Evolutionary conservation across 108 stramenopile genomes (phyloP).

Genomic region (Fistulifera solaris): DNA sequence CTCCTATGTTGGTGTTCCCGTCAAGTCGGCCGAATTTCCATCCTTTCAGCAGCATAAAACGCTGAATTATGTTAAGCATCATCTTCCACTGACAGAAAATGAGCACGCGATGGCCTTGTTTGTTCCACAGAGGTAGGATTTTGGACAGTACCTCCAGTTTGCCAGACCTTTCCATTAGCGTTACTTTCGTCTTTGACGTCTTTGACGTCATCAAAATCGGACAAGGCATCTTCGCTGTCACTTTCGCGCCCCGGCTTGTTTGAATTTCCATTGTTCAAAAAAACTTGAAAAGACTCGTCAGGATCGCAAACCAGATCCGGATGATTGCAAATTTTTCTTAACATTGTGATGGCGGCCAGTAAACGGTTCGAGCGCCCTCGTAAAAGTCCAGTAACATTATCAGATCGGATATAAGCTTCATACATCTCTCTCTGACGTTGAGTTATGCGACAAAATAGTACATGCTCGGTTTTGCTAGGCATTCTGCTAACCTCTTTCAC

Average conservation of each 20-base stretch:
- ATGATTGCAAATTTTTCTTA: constrained; percentile 96
- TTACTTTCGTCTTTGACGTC: constrained; percentile 37
- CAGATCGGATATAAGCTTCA: constrained; percentile 56
- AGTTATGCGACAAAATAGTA: constrained; percentile 87
- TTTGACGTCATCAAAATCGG: constrained; percentile 31
- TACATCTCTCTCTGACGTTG: constrained; percentile 62
- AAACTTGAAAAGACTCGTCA: constrained; percentile 19
- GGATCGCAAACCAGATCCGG: constrained; percentile 78
- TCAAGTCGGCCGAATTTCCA: constrained; percentile 89
- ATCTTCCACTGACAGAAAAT: constrained; percentile 92
- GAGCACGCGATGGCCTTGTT: constrained; percentile 90
- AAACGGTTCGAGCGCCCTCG: constrained; percentile 39
- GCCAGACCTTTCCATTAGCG: constrained; percentile 70
- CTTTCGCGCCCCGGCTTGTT: constrained; percentile 15
- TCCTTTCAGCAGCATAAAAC: constrained; percentile 48
- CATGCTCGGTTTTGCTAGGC: constrained; percentile 92
- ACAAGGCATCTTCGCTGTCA: constrained; percentile 34
- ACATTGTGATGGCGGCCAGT: constrained; percentile 80
- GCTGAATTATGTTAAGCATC: constrained; percentile 92
- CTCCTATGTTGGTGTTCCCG: constrained; percentile 86
- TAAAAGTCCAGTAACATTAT: constrained; percentile 51
- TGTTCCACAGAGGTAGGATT: constrained; percentile 87
- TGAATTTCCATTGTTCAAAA: constrained; percentile 22
- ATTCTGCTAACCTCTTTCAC: constrained; percentile 72
- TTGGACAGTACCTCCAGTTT: constrained; percentile 90